phyloP scores from a whole-genome alignment of 345 rosid genomes.

The Pistacia atlantica region DNA sequence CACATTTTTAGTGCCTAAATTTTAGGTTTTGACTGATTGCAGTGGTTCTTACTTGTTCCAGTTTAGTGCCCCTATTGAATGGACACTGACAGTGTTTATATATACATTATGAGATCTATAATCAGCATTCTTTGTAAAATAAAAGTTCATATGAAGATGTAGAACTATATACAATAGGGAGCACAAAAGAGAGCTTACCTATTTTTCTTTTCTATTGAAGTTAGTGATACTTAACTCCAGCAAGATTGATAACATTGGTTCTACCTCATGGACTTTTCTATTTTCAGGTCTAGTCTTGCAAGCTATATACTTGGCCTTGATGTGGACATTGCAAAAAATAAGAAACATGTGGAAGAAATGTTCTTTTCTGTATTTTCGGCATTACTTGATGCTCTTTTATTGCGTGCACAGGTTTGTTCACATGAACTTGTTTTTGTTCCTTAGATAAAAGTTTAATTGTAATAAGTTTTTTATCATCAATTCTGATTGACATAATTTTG shows the following conservation, averaged over 20 bases:
- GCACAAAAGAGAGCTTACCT: background rate
- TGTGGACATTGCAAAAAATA: conserved; percentile 38
- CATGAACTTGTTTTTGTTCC: no score
- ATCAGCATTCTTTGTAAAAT: background rate
- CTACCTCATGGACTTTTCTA: background rate
- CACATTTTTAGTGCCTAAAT: background rate
- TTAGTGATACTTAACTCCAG: background rate
- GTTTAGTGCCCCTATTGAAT: background rate
- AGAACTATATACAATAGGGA: background rate
- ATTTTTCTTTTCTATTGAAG: background rate
- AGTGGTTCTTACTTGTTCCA: background rate
- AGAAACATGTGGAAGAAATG: conserved; percentile 55
- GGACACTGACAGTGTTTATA: background rate
- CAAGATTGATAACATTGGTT: background rate
- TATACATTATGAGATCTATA: background rate
- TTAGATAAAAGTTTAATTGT: background rate
- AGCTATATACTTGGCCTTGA: conserved; percentile 69
- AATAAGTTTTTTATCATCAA: conserved; percentile 10
- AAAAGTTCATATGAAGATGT: background rate
- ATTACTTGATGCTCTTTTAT: conserved; percentile 75
- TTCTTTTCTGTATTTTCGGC: conserved; percentile 75
- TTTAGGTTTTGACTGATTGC: background rate
- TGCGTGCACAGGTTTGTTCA: conserved; percentile 81
- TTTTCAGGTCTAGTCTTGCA: conserved; percentile 79
- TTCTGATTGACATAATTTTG: background rate